Evolutionary conservation across 331 rosid species (phyloP), one percentile per base, ranked within the genome.

Genomic region (Cydonia oblonga): DNA sequence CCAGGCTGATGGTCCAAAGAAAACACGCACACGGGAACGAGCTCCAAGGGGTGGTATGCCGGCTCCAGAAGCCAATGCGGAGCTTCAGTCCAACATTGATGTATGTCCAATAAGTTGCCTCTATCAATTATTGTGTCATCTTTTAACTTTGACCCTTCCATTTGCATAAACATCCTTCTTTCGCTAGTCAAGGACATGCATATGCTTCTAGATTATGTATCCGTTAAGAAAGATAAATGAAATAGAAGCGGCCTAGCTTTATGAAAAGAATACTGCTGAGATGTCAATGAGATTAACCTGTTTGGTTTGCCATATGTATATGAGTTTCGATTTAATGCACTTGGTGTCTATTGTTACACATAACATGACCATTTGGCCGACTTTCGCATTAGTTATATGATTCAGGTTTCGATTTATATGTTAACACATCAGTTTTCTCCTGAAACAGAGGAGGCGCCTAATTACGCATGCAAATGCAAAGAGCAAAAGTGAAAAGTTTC

Each of bases 401-500:
- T 70, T 14, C 65, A 69, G 51, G 65, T 49, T 26, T 77, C 29
- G 16, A 40, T 32, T 40, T 70, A n/a, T 52, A 56, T 23, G 64
- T 23, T 71, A 20, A 57, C 40, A 18, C 63, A 15, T 56, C 68
- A 61, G 60, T 54, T 88, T 67, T 75, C 63, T 16, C 73, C 66
- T 81, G 72, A 70, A 75, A 78, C 99, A 95, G 99, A 89, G 96
- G 66, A 78, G 99, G 73, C 96, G 97, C 38, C 80, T 89, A 66
- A 88, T 95, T 69, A 83, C 88, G 35, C 99, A 86, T 75, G 93
- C 96, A 76, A 91, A 91, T 74, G 99, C 97, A n/a, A 95, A 88
- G 86, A 95, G 99, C 96, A 95, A 95, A 86, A 95, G 99, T 23
- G 99, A 95, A 76, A 95, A 95, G 83, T 95, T 95, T 72, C 99